Percentiles rank a stretch among this genome's conserved stretches.
Conservation (phyloP, 106 monocot genomes). For the Iris macrosiphon region DNA sequence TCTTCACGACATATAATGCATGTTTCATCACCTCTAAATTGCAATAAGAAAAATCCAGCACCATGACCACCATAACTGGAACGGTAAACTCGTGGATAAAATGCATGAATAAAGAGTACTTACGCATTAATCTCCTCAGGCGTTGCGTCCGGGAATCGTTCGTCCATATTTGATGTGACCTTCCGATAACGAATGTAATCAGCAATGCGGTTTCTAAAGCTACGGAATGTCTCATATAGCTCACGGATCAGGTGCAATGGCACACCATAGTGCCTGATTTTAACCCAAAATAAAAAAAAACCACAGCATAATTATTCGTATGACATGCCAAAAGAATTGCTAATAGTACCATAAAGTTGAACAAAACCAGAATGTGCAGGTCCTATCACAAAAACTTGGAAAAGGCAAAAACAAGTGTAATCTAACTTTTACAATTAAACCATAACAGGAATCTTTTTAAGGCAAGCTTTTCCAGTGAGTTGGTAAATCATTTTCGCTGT, state of each 20-base stretch:
- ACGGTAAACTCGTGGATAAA: neutral
- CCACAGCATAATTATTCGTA: no score
- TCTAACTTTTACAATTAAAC: no score
- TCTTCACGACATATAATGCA: slow-evolving; percentile 99
- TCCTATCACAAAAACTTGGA: no score
- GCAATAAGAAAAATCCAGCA: neutral
- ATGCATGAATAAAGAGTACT: slow-evolving; percentile 6
- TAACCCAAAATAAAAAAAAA: no score
- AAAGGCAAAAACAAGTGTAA: no score
- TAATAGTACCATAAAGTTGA: no score
- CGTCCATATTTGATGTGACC: slow-evolving; percentile 96
- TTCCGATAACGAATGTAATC: slow-evolving; percentile 89
- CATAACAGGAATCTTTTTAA: no score
- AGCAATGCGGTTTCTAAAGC: slow-evolving; percentile 77
- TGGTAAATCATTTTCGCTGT: no score
- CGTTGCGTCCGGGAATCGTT: slow-evolving; percentile 89
- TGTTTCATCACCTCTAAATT: slow-evolving; percentile 84
- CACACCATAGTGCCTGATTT: slow-evolving; percentile 84
- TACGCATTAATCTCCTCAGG: slow-evolving; percentile 80
- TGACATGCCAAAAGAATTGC: no score
- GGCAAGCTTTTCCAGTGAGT: no score
- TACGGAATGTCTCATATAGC: slow-evolving; percentile 94
- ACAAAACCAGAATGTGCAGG: no score
- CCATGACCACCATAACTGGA: neutral
- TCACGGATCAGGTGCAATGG: slow-evolving; percentile 96